Base-by-base conservation (phyloP, 305 asterid genomes). In the Salvia sclarea region DNA sequence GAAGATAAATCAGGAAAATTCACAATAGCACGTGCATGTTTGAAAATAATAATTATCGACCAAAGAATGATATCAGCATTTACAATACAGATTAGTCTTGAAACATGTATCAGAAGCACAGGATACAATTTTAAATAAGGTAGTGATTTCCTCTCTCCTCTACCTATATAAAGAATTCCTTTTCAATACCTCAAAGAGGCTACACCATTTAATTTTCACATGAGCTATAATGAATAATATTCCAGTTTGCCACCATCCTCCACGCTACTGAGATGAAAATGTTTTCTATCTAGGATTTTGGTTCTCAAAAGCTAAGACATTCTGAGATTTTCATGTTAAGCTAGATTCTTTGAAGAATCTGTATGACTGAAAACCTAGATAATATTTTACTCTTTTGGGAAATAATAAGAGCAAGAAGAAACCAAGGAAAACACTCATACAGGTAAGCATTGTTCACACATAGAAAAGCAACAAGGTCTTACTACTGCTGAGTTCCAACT, bases 51-150 rank as follows among this genome's bases (percentile, higher is more conserved):
- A 69, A 14, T 14, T 44, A 21, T 14, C 28, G 14, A 37, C 40
- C 28, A 14, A 31, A 41, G 14, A 52, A 20, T 24, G 58, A 54
- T n/a, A 22, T 40, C 50, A 5, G 38, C 61, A 28, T 14, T 33
- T 22, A 41, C 33, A 28, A 24, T 43, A 28, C 65, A 24, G n/a
- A 52, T 66, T 53, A 25, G 28, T 69, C 43, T 14, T 44, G 50
- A 44, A n/a, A 44, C 9, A 44, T 44, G 50, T 44, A 52, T 6
- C 44, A 31, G 20, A 56, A 13, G 49, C 20, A 18, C 24, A 5
- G 52, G 30, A 40, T 40, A 41, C 43, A 71, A 30, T 69, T 55
- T 17, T 60, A 63, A 67, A 25, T 33, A 54, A 40, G 43, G 66
- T 16, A 57, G 41, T 24, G 35, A 38, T 25, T 28, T 41, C 64